Evolutionary conservation across 2,329 filamentous ascomycete species (phyloP).

Genomic region (Epichloe hybrida): DNA sequence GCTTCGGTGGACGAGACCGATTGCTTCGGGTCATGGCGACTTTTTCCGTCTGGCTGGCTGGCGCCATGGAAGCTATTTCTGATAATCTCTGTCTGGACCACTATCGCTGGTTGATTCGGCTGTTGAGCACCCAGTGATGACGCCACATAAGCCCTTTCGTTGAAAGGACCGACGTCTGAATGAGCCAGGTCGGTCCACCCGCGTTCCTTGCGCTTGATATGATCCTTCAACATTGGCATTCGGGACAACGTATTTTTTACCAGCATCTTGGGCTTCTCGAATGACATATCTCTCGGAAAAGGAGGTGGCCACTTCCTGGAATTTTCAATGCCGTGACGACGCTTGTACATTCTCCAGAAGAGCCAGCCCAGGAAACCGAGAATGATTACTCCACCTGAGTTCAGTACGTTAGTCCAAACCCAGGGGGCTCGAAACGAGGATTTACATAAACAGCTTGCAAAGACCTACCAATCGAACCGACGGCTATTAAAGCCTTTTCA

Average conservation of each 20-base stretch:
- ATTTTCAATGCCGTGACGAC: conserved; percentile 15
- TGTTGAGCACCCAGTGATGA: neutral
- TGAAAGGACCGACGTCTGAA: conserved; percentile 11
- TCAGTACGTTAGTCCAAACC: neutral
- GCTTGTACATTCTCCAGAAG: conserved; percentile 22
- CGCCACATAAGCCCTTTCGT: conserved; percentile 4
- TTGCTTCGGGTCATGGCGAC: conserved; percentile 1
- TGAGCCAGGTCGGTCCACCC: conserved; percentile 21
- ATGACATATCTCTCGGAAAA: neutral
- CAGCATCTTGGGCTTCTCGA: conserved; percentile 4
- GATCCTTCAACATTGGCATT: conserved; percentile 23
- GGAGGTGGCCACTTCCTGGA: conserved; percentile 18
- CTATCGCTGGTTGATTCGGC: neutral
- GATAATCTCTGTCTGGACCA: conserved; percentile 6
- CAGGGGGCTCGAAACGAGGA: neutral
- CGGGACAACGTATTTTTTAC: conserved; percentile 10
- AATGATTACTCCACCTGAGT: conserved; percentile 28
- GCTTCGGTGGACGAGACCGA: conserved; percentile 5
- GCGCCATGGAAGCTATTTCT: conserved; percentile 2
- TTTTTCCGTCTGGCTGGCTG: neutral
- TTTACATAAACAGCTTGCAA: neutral
- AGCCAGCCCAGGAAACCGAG: conserved; percentile 32
- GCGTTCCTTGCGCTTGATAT: conserved; percentile 14
- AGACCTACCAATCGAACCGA: conserved; percentile 10
- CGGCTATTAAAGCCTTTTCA: conserved; percentile 10